Base-by-base conservation (phyloP, 371 early-diverging fungal genomes). In the Catenaria anguillulae region DNA sequence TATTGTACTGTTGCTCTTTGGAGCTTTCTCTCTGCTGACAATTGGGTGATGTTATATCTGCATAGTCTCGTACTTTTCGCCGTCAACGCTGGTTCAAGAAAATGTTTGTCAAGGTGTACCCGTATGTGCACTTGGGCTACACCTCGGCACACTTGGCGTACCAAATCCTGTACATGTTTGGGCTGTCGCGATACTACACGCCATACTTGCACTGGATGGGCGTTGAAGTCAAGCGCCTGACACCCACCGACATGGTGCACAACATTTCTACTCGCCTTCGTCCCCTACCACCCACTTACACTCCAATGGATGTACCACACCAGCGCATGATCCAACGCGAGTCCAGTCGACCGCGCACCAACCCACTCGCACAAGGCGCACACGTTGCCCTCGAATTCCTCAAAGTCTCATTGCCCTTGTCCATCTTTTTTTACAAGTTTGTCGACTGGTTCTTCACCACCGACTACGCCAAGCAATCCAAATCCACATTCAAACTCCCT, bases 381-480 rank as follows among this genome's bases (percentile, higher is more conserved):
- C 24, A 64, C 66, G 19, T 62, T 78, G 1, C 67, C 83, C n/a
- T 62, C 75, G 17, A 76, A 78, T 60, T 82, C 62, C 76, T 90
- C 42, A 85, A 87, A 64, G 77, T 83, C 4, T 65, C 85, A 12
- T 68, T 94, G 60, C 94, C 93, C 34, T 80, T 89, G 80, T 84
- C 89, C 0, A 86, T 94, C 48, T 90, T 93, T 75, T 84, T 90
- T 64, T 90, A 85, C 77, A 88, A 86, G 64, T 94, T 94, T 65
- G 67, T 92, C 66, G 93, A 93, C 71, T 93, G 95, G 93, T 92
- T 93, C 92, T 89, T 90, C 67, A 77, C 84, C 12, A 85, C 88
- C 15, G 88, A 87, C 62, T 84, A 80, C 40, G 75, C 65, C 26
- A 63, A 66, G 35, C 70, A 67, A 29, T 35, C 71, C 0, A 70